Conservation (phyloP, 2,329 filamentous ascomycete species). For the Talaromyces sp. region DNA sequence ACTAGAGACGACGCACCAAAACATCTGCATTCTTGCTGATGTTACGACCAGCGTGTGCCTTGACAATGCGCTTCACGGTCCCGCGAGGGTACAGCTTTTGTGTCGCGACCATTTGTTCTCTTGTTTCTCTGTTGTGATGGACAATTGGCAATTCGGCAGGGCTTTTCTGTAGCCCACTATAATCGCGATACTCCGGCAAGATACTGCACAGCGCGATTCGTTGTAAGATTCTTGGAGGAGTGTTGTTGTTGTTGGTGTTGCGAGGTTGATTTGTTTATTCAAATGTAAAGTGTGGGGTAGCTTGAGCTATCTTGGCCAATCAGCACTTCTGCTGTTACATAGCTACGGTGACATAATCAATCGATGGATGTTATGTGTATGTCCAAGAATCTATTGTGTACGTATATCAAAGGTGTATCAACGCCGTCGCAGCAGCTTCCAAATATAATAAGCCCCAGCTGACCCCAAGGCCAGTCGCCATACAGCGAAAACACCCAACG, state of each 20-base stretch:
- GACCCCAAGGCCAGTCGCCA: constrained; percentile 34
- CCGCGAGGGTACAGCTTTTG: constrained; percentile 77
- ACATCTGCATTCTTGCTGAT: constrained; percentile 83
- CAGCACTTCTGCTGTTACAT: not conserved
- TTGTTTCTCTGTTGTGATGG: not conserved
- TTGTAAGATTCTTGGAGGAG: not conserved
- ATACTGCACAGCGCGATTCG: not conserved
- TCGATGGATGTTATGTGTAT: not conserved
- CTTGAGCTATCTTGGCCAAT: not conserved
- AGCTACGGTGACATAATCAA: constrained; percentile 1
- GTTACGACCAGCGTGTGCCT: constrained; percentile 75
- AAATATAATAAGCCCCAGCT: constrained; percentile 25
- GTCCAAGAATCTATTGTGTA: not conserved
- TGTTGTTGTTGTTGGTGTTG: not conserved
- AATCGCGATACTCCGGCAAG: no score
- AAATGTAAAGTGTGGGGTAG: not conserved
- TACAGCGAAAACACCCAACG: constrained; percentile 37
- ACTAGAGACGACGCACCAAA: constrained; percentile 51
- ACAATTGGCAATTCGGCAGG: not conserved
- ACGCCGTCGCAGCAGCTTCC: constrained; percentile 24
- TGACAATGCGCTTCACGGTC: constrained; percentile 83
- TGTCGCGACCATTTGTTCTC: constrained; percentile 53
- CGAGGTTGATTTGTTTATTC: not conserved
- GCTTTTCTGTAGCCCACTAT: not conserved
- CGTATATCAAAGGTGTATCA: not conserved